These are phyloP conservation scores for Coleophoma crateriformis DNA, from an alignment of 2,329 filamentous ascomycete genomes.

Conservation along the genomic window DNA sequence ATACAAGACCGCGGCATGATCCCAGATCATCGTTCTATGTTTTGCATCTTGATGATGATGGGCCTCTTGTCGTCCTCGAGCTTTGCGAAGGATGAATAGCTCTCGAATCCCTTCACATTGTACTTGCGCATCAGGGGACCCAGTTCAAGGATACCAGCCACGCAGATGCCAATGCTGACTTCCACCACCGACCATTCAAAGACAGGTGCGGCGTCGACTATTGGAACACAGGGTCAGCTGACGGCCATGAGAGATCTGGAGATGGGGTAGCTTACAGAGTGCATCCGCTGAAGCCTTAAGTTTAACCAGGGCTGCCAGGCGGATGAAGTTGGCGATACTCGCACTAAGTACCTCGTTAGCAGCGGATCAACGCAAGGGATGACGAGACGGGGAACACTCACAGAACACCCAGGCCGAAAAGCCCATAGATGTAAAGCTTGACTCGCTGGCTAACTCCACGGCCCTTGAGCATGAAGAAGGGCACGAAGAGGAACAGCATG, in stretches of 20 bases:
- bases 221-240: slow-evolving; percentile 2
- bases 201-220: slow-evolving; percentile 14
- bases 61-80: neutral
- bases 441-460: slow-evolving; percentile 2
- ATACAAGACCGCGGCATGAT: neutral
- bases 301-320: slow-evolving; percentile 11
- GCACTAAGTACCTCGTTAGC: slow-evolving; percentile 10
- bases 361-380: too few relatives aligned
- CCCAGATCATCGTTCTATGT: neutral
- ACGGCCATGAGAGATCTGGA: neutral
- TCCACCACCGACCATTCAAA: slow-evolving; percentile 18
- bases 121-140: slow-evolving; percentile 11
- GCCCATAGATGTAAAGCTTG: slow-evolving; percentile 14
- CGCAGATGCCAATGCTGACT: slow-evolving; percentile 14
- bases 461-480: slow-evolving; percentile 70
- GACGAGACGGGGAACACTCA: slow-evolving; percentile 1
- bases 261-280: slow-evolving; percentile 10
- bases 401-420: slow-evolving; percentile 12
- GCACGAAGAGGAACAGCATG: slow-evolving; percentile 67
- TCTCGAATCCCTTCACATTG: slow-evolving; percentile 11
- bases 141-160: slow-evolving; percentile 14
- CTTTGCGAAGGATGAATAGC: neutral
- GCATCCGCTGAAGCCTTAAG: slow-evolving; percentile 11
- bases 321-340: slow-evolving; percentile 18
- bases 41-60: neutral